A percentile compares a stretch with the other conserved stretches of the same genome.
Evolutionary conservation across 106 monocot species (phyloP).

Genomic region (Dioscorea dumetorum): DNA sequence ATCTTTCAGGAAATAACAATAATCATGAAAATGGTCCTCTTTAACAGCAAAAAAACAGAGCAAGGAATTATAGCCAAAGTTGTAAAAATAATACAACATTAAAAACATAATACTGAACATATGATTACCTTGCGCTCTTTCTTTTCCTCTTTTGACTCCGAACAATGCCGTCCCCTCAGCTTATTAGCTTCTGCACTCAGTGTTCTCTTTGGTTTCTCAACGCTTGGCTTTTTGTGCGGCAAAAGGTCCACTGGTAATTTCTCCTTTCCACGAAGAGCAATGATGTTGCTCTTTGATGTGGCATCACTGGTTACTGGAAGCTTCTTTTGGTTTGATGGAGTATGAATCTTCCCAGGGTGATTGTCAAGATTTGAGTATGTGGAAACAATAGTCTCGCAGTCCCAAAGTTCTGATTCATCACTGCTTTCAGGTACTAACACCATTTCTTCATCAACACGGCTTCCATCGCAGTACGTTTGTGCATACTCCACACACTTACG

Average conservation of each 20-base stretch:
- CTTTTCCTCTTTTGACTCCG: slow-evolving; percentile 91
- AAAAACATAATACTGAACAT: background rate
- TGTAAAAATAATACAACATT: background rate
- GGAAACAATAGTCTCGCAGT: slow-evolving; percentile 91
- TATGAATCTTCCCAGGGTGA: slow-evolving; percentile 87
- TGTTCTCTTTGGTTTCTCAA: slow-evolving; percentile 41
- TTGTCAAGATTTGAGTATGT: slow-evolving; percentile 92
- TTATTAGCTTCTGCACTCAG: slow-evolving; percentile 9
- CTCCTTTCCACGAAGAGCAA: slow-evolving; percentile 70
- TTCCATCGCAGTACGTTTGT: slow-evolving; percentile 59
- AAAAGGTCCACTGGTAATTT: slow-evolving; percentile 84
- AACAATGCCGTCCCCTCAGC: slow-evolving; percentile 26
- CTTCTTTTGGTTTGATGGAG: slow-evolving; percentile 44
- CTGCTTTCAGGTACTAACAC: slow-evolving; percentile 69
- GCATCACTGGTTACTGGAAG: slow-evolving; percentile 27
- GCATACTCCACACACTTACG: slow-evolving; percentile 78
- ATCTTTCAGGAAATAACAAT: background rate
- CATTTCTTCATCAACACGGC: slow-evolving; percentile 32
- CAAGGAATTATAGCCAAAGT: background rate
- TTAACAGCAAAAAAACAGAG: background rate
- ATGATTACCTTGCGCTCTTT: slow-evolving; percentile 84
- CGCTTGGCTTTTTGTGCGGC: slow-evolving; percentile 35
- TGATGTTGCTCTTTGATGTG: slow-evolving; percentile 29
- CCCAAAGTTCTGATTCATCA: slow-evolving; percentile 87
- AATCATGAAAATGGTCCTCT: background rate